Base-by-base conservation (phyloP, 495 filamentous ascomycete species). In the Trichoderma erinaceum region DNA sequence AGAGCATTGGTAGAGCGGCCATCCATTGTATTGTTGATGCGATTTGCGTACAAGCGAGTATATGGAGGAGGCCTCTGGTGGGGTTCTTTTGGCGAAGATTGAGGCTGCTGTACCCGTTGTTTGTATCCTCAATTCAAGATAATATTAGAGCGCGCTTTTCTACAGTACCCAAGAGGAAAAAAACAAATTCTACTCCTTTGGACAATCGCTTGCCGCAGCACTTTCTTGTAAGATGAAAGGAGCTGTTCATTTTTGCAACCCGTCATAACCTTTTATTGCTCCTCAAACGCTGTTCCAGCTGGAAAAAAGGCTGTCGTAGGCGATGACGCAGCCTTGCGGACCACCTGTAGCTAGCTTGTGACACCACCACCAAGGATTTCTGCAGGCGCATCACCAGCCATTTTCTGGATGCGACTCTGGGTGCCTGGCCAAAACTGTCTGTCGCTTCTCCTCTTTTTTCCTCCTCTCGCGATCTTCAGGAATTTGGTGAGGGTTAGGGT, bases 321-420 rank as follows among this genome's bases (percentile, higher is more conserved):
- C 27, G 56, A 32, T 61, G 56, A 61, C 56, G 56, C 56, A 61
- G 56, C 56, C 56, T 29, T 7, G 16, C 56, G 56, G 8, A 29
- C 29, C 11, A 12, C 29, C 23, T 25, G 56, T 61, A 61, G 29
- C 48, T 52, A 52, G 56, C 25, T 32, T 29, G 50, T n/a, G 50
- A 56, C 50, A 18, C 13, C 18, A 44, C 11, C 10, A 16, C 6
- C 4, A 23, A 21, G 21, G 48, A 21, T 8, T 25, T 52, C 48
- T 23, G 25, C 11, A 18, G n/a, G 16, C 13, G 56, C 56, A 61
- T 61, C 23, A 15, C 11, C n/a, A 52, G 8, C 21, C n/a, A 23
- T 11, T 23, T 23, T 3, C 48, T 23, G 3, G 18, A 4, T 52
- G 48, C 48, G 18, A 52, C 35, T 38, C 35, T 38, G 35, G 35